Percentiles rank a stretch among this genome's conserved stretches.
These are phyloP conservation scores for Cyclostephanos invisitatus DNA, from an alignment of 108 stramenopile genomes.

Conservation along the genomic window DNA sequence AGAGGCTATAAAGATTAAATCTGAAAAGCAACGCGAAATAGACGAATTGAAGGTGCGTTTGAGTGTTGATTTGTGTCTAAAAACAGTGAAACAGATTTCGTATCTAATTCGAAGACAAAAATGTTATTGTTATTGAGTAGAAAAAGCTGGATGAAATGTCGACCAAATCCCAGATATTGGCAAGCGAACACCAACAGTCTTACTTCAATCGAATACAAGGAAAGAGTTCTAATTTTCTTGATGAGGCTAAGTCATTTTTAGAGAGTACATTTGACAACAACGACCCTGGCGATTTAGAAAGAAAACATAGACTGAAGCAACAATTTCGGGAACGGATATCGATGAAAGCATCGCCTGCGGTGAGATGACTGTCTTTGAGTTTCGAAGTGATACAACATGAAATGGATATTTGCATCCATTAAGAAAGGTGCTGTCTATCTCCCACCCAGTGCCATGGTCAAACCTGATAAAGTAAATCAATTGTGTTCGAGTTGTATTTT, in stretches of 20 bases:
- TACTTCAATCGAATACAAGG: conserved; percentile 17
- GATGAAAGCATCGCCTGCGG: not conserved
- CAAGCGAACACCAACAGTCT: conserved; percentile 33
- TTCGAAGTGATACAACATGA: not conserved
- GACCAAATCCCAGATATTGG: conserved; percentile 37
- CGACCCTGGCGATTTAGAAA: conserved; percentile 19
- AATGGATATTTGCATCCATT: not conserved
- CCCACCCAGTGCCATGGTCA: not conserved
- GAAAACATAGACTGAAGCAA: conserved; percentile 53
- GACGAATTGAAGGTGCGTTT: conserved; percentile 56
- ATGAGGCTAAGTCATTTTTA: conserved; percentile 50
- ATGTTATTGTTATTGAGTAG: not conserved
- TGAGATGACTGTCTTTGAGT: not conserved
- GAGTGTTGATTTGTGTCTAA: not conserved
- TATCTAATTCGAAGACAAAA: not conserved
- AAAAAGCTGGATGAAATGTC: conserved; percentile 49
- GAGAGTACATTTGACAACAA: conserved; percentile 45
- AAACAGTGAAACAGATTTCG: not conserved
- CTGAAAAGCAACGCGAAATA: conserved; percentile 73
- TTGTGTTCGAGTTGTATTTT: no score
- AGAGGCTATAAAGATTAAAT: conserved; percentile 50
- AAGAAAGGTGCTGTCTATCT: not conserved
- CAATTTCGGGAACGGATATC: conserved; percentile 48
- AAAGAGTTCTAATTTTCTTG: conserved; percentile 40
- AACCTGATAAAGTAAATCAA: no score